Evolutionary conservation across 192 early-diverging fungal species (phyloP).

Genomic region (Coemansia sp.): DNA sequence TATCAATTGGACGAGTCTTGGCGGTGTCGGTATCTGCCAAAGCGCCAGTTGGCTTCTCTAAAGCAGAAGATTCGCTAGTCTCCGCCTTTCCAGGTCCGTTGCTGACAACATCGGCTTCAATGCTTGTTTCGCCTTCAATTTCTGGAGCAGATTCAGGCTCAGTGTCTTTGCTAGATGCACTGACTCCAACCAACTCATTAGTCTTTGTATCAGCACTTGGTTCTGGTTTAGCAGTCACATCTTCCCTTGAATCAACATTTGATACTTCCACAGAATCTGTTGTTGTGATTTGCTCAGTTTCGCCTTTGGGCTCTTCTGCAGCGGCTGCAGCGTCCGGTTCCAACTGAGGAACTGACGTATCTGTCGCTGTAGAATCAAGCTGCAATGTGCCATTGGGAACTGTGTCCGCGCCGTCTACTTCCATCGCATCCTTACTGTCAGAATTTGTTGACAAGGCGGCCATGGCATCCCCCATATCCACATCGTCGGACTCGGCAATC

Average conservation of each 20-base stretch:
- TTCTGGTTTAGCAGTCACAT: background rate
- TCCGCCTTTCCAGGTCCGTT: background rate
- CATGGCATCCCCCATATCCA: constrained; percentile 29
- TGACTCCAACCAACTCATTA: background rate
- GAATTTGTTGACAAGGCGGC: background rate
- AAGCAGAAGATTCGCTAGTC: too few relatives aligned
- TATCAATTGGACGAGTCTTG: background rate
- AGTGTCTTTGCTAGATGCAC: background rate
- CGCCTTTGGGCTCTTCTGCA: background rate
- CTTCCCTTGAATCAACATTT: background rate
- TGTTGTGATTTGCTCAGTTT: too few relatives aligned
- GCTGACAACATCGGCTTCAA: background rate
- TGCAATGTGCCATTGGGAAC: background rate
- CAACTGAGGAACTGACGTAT: background rate
- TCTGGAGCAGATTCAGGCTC: background rate
- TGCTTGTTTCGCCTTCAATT: background rate
- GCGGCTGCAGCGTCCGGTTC: background rate
- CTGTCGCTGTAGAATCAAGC: background rate
- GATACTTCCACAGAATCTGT: too few relatives aligned
- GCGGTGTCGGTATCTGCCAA: background rate
- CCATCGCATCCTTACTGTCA: constrained; percentile 15
- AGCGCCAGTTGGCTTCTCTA: constrained; percentile 1
- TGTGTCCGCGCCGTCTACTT: constrained; percentile 16
- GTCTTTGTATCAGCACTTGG: background rate
- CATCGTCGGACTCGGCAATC: constrained; percentile 1